Conservation (phyloP, 2,329 filamentous ascomycete species). For the Botrytis deweyae region DNA sequence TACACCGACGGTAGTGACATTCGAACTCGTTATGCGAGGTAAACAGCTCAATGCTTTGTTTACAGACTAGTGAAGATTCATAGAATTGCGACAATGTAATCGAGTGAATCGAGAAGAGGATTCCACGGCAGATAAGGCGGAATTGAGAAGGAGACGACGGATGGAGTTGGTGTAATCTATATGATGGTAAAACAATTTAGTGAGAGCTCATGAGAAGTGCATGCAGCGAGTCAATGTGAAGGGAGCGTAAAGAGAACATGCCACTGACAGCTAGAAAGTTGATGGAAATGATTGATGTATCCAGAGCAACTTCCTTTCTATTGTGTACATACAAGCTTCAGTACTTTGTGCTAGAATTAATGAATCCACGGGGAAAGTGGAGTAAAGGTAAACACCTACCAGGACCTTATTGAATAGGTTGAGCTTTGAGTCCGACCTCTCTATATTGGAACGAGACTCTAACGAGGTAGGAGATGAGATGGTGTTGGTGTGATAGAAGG, state of each 20-base stretch:
- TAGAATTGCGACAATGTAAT: not conserved
- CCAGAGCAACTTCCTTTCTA: not conserved
- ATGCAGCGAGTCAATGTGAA: not conserved
- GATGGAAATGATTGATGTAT: not conserved
- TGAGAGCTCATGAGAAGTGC: not conserved
- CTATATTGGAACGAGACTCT: not conserved
- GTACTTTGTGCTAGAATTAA: not conserved
- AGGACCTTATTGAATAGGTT: not conserved
- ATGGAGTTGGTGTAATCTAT: slow-evolving; percentile 7
- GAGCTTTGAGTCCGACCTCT: slow-evolving; percentile 6
- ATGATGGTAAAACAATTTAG: slow-evolving; percentile 5
- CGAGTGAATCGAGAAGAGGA: slow-evolving; percentile 2
- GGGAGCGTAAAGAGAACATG: not conserved
- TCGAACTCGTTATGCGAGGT: slow-evolving; percentile 25
- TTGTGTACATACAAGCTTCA: slow-evolving; percentile 5
- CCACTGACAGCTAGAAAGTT: not conserved
- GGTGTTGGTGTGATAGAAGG: not conserved
- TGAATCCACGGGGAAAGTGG: slow-evolving; percentile 9
- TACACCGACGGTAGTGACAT: slow-evolving; percentile 56
- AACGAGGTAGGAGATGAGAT: not conserved
- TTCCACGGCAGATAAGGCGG: slow-evolving; percentile 13
- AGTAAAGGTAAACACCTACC: slow-evolving; percentile 2
- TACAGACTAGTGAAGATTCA: slow-evolving; percentile 9
- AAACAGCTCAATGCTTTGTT: slow-evolving; percentile 19
- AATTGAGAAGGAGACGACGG: slow-evolving; percentile 1